These are phyloP conservation scores for Alternaria novae-zelandiae DNA, from an alignment of 2,329 filamentous ascomycete species.

Conservation along the genomic window DNA sequence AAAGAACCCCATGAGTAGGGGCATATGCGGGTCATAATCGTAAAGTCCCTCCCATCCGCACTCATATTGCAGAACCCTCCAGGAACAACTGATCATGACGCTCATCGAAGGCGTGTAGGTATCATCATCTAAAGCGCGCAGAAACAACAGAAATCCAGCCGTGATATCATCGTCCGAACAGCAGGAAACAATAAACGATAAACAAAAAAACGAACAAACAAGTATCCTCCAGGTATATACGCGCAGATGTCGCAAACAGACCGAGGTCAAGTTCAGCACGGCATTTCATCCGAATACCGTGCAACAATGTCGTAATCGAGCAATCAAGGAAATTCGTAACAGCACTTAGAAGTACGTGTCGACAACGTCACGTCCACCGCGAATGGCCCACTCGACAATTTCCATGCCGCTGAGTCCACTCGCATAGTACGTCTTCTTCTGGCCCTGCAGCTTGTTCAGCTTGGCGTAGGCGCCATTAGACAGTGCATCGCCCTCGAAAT, in stretches of 20 bases:
- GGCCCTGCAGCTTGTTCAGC: constrained; percentile 45
- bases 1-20: not conserved
- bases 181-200: not conserved
- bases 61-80: not conserved
- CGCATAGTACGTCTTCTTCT: constrained; percentile 47
- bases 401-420: constrained; percentile 48
- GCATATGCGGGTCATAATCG: constrained; percentile 16
- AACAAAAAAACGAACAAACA: not conserved
- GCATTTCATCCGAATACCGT: not conserved
- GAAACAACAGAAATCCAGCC: constrained; percentile 18
- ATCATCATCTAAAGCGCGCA: constrained; percentile 1
- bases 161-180: not conserved
- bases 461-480: constrained; percentile 37
- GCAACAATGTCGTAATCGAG: not conserved
- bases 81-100: constrained; percentile 30
- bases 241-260: not conserved
- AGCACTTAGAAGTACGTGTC: constrained; percentile 40
- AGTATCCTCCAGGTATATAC: not conserved
- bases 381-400: constrained; percentile 47
- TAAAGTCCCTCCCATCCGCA: constrained; percentile 1
- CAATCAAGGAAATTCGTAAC: not conserved
- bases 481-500: constrained; percentile 40
- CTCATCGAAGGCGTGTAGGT: constrained; percentile 32
- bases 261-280: not conserved
- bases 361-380: constrained; percentile 44